Percentiles rank a stretch among this genome's conserved stretches.
Conservation (phyloP, 2,329 filamentous ascomycete species). For the Ophiobolus disseminans region DNA sequence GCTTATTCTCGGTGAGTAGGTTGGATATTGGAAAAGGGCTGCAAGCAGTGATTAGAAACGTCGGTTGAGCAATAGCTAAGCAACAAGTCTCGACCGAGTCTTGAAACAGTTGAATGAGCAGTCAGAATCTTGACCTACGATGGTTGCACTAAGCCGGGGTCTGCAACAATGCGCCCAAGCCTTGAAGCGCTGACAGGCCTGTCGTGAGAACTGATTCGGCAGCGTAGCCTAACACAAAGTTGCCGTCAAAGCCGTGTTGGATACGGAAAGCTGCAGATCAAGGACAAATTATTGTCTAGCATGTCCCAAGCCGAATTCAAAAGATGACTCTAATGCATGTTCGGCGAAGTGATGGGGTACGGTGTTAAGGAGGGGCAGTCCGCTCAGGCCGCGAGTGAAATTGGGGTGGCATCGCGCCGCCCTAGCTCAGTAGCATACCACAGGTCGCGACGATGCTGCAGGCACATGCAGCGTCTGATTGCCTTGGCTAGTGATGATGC, state of each 20-base stretch:
- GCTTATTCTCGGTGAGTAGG: not conserved
- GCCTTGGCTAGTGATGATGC: too few relatives aligned
- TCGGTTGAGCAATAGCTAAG: constrained; percentile 11
- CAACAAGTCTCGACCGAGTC: constrained; percentile 13
- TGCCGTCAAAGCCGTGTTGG: not conserved
- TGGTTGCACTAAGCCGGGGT: constrained; percentile 7
- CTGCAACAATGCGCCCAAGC: constrained; percentile 6
- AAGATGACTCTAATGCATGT: too few relatives aligned
- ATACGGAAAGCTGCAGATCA: too few relatives aligned
- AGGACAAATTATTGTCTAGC: too few relatives aligned
- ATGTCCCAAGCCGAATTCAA: too few relatives aligned
- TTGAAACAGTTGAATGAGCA: constrained; percentile 6
- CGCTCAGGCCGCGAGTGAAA: not conserved
- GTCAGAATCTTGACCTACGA: constrained; percentile 5
- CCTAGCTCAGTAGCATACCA: too few relatives aligned
- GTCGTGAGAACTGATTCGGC: not conserved
- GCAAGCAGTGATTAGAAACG: constrained; percentile 10
- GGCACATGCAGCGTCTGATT: too few relatives aligned
- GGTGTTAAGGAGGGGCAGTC: constrained; percentile 5
- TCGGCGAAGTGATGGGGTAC: too few relatives aligned
- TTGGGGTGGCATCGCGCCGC: too few relatives aligned
- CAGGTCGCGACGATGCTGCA: not conserved
- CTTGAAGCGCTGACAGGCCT: not conserved
- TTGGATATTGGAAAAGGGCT: not conserved
- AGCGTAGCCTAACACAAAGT: too few relatives aligned